These are phyloP conservation scores for Coemansia sp. DNA, from an alignment of 192 early-diverging fungal species.

Conservation along the genomic window DNA sequence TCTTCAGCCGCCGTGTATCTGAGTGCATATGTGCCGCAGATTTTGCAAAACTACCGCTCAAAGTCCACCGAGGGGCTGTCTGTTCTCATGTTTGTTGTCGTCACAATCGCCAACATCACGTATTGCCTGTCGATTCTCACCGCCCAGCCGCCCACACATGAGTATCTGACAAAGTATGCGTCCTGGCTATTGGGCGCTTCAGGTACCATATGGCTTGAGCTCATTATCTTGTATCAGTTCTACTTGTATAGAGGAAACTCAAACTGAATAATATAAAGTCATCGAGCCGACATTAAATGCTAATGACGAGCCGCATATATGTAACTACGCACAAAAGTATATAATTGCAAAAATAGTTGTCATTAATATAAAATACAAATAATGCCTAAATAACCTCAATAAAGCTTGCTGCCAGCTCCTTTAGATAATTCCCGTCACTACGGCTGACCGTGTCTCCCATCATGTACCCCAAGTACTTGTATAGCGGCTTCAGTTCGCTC, in stretches of 20 bases:
- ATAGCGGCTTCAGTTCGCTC: slow-evolving; percentile 27
- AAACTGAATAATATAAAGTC: neutral
- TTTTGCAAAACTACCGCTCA: slow-evolving; percentile 67
- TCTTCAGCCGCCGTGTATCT: slow-evolving; percentile 68
- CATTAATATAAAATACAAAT: neutral
- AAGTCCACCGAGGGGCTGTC: slow-evolving; percentile 75
- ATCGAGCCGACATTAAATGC: too few species aligned
- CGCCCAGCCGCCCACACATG: slow-evolving; percentile 60
- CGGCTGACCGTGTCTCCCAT: neutral
- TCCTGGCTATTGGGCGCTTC: slow-evolving; percentile 72
- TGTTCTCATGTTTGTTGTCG: slow-evolving; percentile 74
- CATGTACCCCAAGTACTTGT: slow-evolving; percentile 26
- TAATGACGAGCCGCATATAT: neutral
- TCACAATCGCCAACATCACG: slow-evolving; percentile 68
- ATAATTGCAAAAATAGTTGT: neutral
- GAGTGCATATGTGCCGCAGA: slow-evolving; percentile 73
- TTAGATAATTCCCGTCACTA: slow-evolving; percentile 3
- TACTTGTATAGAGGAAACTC: slow-evolving; percentile 49
- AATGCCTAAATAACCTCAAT: neutral
- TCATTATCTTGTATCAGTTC: slow-evolving; percentile 70
- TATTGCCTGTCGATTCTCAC: slow-evolving; percentile 67
- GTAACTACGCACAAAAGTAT: neutral
- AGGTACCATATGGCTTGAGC: slow-evolving; percentile 72
- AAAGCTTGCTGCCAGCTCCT: slow-evolving; percentile 24
- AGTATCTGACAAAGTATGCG: slow-evolving; percentile 63